Evolutionary conservation across 371 early-diverging fungal species (phyloP).

Genomic region (Phascolomyces articulosus): DNA sequence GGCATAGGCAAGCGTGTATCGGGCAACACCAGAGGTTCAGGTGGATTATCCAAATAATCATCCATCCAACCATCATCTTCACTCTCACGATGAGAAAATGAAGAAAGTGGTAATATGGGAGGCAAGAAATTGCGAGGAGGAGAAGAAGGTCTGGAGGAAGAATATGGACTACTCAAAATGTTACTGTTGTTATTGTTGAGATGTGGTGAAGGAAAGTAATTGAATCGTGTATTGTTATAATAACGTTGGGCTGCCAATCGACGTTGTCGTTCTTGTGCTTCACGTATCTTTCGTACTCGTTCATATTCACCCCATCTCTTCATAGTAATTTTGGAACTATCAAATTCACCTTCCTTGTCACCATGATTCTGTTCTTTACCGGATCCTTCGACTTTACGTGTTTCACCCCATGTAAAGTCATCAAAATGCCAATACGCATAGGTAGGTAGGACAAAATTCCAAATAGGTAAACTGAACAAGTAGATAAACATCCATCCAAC

Average conservation of each 20-base stretch:
- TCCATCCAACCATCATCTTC: neutral
- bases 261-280: neutral
- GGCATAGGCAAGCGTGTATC: slow-evolving; percentile 13
- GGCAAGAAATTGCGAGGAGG: neutral
- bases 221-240: neutral
- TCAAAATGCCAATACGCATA: slow-evolving; percentile 99
- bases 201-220: neutral
- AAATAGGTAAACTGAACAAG: slow-evolving; percentile 90
- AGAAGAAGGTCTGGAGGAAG: neutral
- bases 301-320: slow-evolving; percentile 76
- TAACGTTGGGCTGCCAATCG: neutral
- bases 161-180: neutral
- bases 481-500: slow-evolving; percentile 96
- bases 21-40: neutral
- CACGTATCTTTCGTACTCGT: slow-evolving; percentile 46
- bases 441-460: slow-evolving; percentile 94
- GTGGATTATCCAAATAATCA: neutral
- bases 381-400: slow-evolving; percentile 90
- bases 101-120: neutral
- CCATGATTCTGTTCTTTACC: slow-evolving; percentile 75
- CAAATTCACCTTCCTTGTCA: slow-evolving; percentile 74
- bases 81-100: neutral
- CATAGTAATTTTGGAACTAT: slow-evolving; percentile 63
- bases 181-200: neutral
- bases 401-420: slow-evolving; percentile 98